Evolutionary conservation across 1,284 basidiomycete genomes (phyloP), one percentile per base, ranked within the genome.

Genomic region (Mycena sp.): DNA sequence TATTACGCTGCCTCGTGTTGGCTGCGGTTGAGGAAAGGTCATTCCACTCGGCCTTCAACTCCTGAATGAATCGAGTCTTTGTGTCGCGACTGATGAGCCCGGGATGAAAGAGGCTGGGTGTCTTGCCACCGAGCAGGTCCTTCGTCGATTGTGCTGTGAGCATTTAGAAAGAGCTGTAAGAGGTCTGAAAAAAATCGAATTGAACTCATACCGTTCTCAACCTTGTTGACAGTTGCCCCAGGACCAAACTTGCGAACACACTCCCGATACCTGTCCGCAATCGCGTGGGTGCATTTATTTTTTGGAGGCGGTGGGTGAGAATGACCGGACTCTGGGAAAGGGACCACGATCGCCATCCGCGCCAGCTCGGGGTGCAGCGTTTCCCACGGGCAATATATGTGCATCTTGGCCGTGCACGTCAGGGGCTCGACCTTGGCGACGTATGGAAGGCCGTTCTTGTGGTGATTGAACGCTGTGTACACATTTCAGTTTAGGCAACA

Each of bases 1-100:
- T n/a, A n/a, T 41, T 53, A 62, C 60, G 60, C 38, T 62, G 59
- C 32, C 51, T 56, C n/a, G n/a, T n/a, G n/a, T n/a, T n/a, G n/a
- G n/a, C n/a, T n/a, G n/a, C n/a, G n/a, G n/a, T n/a, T n/a, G n/a
- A n/a, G n/a, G n/a, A n/a, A n/a, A n/a, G n/a, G n/a, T n/a, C n/a
- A n/a, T n/a, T n/a, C n/a, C n/a, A n/a, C n/a, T n/a, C n/a, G n/a
- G n/a, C n/a, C n/a, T n/a, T n/a, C n/a, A n/a, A n/a, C n/a, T n/a
- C n/a, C n/a, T n/a, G n/a, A n/a, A n/a, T n/a, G n/a, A n/a, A n/a
- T n/a, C n/a, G n/a, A n/a, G n/a, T n/a, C n/a, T n/a, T n/a, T n/a
- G n/a, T n/a, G n/a, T n/a, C n/a, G n/a, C n/a, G n/a, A n/a, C n/a
- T n/a, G n/a, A n/a, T 53, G 0, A 62, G 46, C 26, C 49, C 44